phyloP scores from a whole-genome alignment of 345 rosid genomes.

The Euphorbia tirucalli region DNA sequence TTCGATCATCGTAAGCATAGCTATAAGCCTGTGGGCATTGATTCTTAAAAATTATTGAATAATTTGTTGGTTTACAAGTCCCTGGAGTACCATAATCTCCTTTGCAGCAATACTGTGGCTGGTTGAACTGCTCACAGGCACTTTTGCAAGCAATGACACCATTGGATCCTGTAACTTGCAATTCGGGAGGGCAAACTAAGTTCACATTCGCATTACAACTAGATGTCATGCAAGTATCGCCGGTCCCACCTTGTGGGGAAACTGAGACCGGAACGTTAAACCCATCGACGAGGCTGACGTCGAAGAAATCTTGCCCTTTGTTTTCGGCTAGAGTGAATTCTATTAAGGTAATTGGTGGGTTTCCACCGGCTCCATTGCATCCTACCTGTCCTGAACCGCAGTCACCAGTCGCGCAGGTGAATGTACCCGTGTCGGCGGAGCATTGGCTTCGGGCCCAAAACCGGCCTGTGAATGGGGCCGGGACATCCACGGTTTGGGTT shows the following conservation, averaged over 20 bases:
- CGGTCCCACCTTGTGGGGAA: conserved; percentile 34
- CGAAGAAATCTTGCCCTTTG: conserved; percentile 29
- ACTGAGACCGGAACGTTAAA: conserved; percentile 37
- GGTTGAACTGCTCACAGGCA: conserved; percentile 30
- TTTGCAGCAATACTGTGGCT: conserved; percentile 41
- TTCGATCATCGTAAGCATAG: conserved; percentile 18
- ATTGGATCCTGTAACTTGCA: conserved; percentile 28
- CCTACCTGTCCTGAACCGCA: no score
- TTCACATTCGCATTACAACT: conserved; percentile 33
- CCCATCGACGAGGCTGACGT: conserved; percentile 47
- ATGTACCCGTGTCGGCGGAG: no score
- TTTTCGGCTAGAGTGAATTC: conserved; percentile 27
- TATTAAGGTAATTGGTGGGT: no score
- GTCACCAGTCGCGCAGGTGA: no score
- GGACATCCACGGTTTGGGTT: no score
- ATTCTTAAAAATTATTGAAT: conserved; percentile 21
- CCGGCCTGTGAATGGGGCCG: no score
- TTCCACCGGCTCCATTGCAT: no score
- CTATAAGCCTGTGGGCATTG: conserved; percentile 20
- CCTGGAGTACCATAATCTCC: conserved; percentile 12
- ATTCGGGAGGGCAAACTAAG: conserved; percentile 27
- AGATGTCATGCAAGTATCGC: conserved; percentile 7
- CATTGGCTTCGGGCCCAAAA: no score
- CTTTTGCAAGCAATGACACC: conserved; percentile 37
- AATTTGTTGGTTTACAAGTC: conserved; percentile 24